phyloP scores from a whole-genome alignment of 2,329 filamentous ascomycete genomes.

The Ophiostoma himal-ulmi region DNA sequence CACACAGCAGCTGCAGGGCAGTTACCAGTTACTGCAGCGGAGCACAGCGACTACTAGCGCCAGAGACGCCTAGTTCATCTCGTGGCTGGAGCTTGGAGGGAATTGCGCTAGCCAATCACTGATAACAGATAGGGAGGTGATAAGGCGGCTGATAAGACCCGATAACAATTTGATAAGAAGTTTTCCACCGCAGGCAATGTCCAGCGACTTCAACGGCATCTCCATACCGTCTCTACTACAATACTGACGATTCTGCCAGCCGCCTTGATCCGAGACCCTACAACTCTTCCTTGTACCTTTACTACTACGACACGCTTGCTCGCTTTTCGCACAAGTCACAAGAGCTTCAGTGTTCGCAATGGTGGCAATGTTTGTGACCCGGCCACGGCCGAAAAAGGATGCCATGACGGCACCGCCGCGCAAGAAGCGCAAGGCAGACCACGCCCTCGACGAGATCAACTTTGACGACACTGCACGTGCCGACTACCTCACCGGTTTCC shows the following conservation, averaged over 20 bases:
- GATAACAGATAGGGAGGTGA: neutral
- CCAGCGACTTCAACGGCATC: neutral
- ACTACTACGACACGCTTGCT: neutral
- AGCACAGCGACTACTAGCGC: neutral
- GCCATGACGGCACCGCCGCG: constrained; percentile 46
- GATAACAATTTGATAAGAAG: constrained; percentile 6
- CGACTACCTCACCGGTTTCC: constrained; percentile 91
- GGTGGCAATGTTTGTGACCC: constrained; percentile 42
- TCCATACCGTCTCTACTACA: neutral
- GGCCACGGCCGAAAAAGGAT: constrained; percentile 54
- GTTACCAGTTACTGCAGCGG: neutral
- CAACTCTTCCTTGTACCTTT: neutral
- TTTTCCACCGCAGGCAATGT: neutral
- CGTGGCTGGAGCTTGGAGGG: constrained; percentile 12
- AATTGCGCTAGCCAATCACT: constrained; percentile 8
- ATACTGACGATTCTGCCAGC: neutral
- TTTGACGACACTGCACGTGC: constrained; percentile 76
- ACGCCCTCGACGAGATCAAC: constrained; percentile 67
- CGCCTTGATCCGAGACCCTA: neutral
- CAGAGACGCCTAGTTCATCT: neutral
- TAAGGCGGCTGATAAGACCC: neutral
- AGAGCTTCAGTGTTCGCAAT: neutral
- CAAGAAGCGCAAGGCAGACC: constrained; percentile 55
- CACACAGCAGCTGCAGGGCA: neutral
- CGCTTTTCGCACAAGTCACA: neutral